Evolutionary conservation across 192 early-diverging fungal species (phyloP).

Genomic region (Linnemannia elongata): DNA sequence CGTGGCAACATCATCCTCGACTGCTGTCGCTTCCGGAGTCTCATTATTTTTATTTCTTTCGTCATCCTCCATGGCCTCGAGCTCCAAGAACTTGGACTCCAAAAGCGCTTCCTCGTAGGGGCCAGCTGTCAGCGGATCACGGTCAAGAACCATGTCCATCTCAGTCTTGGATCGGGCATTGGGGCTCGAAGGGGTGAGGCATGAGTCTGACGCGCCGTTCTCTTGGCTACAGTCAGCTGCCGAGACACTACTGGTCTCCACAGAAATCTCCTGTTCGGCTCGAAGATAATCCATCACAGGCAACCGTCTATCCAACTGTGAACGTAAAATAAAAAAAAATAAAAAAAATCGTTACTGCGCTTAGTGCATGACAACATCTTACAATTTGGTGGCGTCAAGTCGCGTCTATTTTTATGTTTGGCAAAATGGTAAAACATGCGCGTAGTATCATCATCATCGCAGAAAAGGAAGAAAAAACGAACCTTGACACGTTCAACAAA

Average conservation of each 20-base stretch:
- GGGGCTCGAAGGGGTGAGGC: neutral
- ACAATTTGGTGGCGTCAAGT: neutral
- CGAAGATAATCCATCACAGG: neutral
- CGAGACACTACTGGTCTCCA: neutral
- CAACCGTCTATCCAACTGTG: neutral
- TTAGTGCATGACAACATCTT: neutral
- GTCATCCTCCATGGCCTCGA: neutral
- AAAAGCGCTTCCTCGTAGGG: neutral
- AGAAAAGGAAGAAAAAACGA: neutral
- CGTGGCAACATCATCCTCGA: neutral
- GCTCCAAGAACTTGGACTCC: neutral
- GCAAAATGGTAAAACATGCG: neutral
- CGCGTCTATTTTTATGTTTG: neutral
- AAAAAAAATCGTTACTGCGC: neutral
- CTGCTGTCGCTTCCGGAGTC: neutral
- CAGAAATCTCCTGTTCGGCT: neutral
- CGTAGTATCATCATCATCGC: no score
- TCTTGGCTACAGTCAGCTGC: neutral
- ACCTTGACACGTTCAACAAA: conserved; percentile 9
- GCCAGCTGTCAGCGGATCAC: neutral
- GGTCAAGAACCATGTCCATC: neutral
- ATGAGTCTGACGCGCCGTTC: neutral
- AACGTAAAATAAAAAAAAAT: neutral
- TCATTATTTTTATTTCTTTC: neutral
- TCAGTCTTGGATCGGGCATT: neutral